These are phyloP conservation scores for Saprolegnia diclina DNA, from an alignment of 352 stramenopile species.

Conservation along the genomic window DNA sequence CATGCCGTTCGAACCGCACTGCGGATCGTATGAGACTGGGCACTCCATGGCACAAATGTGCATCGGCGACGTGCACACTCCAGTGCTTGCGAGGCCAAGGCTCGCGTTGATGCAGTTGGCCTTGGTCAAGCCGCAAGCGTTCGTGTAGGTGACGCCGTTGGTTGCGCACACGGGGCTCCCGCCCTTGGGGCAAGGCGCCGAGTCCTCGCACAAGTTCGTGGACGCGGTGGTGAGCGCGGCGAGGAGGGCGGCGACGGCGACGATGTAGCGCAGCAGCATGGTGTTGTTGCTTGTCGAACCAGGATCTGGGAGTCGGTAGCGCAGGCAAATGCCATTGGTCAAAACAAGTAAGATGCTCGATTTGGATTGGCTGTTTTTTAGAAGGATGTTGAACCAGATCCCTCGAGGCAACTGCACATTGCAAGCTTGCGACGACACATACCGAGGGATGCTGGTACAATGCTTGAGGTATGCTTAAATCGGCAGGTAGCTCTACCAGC, in stretches of 20 bases:
- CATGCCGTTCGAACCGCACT: slow-evolving; percentile 27
- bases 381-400: not conserved
- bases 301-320: not conserved
- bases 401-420: not conserved
- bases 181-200: not conserved
- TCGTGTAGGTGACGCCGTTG: slow-evolving; percentile 5
- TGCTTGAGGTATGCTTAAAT: no score
- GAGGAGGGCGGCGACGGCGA: not conserved
- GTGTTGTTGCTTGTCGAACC: not conserved
- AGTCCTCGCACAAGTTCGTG: not conserved
- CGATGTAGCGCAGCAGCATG: not conserved
- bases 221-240: not conserved
- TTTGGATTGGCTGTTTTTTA: not conserved
- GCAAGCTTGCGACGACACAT: not conserved
- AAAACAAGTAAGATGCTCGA: not conserved
- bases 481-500: not conserved
- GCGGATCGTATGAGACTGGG: slow-evolving; percentile 7
- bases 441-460: no score
- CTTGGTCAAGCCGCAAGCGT: not conserved
- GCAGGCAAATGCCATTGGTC: not conserved
- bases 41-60: slow-evolving; percentile 20
- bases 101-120: not conserved
- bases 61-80: not conserved
- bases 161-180: not conserved
- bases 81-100: not conserved